These are phyloP conservation scores for Triticum timopheevii DNA, from an alignment of 176 grass and related monocot genomes.

Conservation along the genomic window DNA sequence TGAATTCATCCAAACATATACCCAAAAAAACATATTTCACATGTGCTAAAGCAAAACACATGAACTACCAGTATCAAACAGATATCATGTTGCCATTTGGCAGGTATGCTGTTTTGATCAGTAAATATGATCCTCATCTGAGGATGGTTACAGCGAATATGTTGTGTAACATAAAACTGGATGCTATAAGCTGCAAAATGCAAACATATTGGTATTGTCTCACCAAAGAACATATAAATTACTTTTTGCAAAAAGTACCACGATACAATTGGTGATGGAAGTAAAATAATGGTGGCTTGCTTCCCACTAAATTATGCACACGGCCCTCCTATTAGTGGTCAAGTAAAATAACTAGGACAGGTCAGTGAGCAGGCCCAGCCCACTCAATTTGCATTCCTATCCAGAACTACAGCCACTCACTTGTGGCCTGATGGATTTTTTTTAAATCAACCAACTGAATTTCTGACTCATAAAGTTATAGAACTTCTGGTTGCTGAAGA, in stretches of 20 bases:
- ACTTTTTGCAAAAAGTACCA: neutral
- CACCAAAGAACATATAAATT: neutral
- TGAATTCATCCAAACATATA: slow-evolving; percentile 15
- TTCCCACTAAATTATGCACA: no score
- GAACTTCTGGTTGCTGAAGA: neutral
- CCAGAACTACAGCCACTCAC: neutral
- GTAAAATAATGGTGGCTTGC: no score
- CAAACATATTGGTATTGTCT: neutral
- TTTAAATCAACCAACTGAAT: neutral
- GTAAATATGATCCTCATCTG: slow-evolving; percentile 11
- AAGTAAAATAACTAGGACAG: neutral
- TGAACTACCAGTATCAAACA: slow-evolving; percentile 4
- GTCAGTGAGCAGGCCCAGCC: neutral
- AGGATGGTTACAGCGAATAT: neutral
- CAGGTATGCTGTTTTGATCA: slow-evolving; percentile 13
- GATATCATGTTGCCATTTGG: slow-evolving; percentile 6
- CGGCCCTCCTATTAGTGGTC: no score
- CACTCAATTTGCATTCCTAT: neutral
- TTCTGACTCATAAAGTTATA: slow-evolving; percentile 18
- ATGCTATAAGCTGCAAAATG: slow-evolving; percentile 17
- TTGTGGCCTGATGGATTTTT: neutral
- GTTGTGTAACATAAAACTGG: neutral
- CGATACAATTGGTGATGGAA: no score
- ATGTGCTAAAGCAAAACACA: neutral
- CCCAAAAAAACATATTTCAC: neutral